These are phyloP conservation scores for Pythium grandisporangium DNA, from an alignment of 352 stramenopile genomes.

Conservation along the genomic window DNA sequence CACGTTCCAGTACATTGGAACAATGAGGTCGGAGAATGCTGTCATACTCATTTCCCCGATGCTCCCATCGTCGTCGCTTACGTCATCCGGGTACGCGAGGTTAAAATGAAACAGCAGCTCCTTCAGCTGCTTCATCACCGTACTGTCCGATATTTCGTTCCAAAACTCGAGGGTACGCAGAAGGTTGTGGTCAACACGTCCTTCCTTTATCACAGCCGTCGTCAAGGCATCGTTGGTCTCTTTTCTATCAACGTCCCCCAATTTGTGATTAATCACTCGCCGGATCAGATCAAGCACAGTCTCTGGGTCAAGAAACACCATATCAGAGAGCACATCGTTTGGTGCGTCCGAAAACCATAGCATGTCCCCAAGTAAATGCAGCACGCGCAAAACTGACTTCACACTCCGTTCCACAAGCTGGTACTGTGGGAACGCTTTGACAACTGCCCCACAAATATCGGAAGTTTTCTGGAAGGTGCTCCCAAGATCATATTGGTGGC, in stretches of 20 bases:
- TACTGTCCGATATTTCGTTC: neutral
- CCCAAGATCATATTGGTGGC: no score
- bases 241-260: no score
- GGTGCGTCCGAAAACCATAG: constrained; percentile 6
- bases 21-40: constrained; percentile 5
- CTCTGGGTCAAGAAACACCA: neutral
- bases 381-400: constrained; percentile 2
- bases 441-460: no score
- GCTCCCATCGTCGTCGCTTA: no score
- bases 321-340: neutral
- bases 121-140: constrained; percentile 6
- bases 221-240: no score
- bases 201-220: no score
- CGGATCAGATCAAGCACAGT: neutral
- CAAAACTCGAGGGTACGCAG: constrained; percentile 1
- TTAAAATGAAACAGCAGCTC: constrained; percentile 7
- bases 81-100: constrained; percentile 5
- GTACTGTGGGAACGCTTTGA: no score
- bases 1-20: constrained; percentile 12
- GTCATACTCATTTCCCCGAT: neutral
- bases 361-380: constrained; percentile 12
- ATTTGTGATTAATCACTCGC: neutral
- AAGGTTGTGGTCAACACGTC: constrained; percentile 1
- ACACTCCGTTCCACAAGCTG: no score
- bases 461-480: no score